phyloP scores from a whole-genome alignment of 352 stramenopile genomes.

The Globisporangium iwayamae region DNA sequence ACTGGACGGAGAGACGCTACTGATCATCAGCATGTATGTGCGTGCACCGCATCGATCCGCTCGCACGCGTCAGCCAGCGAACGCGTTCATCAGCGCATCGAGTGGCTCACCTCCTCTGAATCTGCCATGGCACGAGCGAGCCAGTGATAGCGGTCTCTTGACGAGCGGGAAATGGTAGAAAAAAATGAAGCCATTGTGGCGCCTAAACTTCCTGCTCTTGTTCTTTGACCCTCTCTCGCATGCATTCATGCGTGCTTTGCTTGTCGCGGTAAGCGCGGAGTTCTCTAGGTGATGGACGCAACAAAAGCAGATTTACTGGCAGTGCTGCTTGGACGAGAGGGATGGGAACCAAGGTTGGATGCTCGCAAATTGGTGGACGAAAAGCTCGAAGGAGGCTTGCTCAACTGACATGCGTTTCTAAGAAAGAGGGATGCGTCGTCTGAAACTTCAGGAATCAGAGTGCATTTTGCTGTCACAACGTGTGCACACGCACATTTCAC shows the following conservation, averaged over 20 bases:
- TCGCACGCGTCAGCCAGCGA: neutral
- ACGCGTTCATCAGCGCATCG: neutral
- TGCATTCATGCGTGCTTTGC: too few relatives aligned
- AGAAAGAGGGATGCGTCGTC: neutral
- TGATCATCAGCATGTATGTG: neutral
- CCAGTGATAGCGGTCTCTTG: too few relatives aligned
- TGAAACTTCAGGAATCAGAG: neutral
- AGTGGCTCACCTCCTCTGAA: neutral
- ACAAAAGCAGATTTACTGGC: too few relatives aligned
- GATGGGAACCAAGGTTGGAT: neutral
- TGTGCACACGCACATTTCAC: neutral
- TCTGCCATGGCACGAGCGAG: too few relatives aligned
- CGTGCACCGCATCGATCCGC: neutral
- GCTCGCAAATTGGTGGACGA: neutral
- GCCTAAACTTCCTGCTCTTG: too few relatives aligned
- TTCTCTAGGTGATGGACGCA: too few relatives aligned
- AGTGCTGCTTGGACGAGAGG: neutral
- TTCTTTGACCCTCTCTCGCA: too few relatives aligned
- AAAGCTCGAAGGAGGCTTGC: neutral
- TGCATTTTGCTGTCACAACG: neutral
- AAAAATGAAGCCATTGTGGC: too few relatives aligned
- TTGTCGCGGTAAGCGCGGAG: too few relatives aligned
- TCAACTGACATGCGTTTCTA: neutral
- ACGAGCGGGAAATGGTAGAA: too few relatives aligned
- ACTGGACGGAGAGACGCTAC: neutral